These are phyloP conservation scores for Serendipita sp. DNA, from an alignment of 1,284 basidiomycete genomes.

Conservation along the genomic window DNA sequence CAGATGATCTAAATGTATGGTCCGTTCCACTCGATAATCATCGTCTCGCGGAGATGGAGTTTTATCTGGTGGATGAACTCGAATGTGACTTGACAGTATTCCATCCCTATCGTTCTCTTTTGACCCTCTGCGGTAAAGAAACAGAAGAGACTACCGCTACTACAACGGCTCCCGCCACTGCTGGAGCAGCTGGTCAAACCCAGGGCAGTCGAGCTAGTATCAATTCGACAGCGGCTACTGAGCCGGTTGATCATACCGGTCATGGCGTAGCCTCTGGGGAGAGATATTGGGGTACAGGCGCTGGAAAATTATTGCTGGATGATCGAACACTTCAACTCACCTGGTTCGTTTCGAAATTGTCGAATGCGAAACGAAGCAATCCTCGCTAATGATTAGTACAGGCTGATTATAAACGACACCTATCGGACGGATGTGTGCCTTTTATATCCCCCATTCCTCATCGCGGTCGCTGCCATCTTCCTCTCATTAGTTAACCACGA, in stretches of 20 bases:
- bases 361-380: not conserved
- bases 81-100: slow-evolving; percentile 90
- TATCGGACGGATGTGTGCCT: slow-evolving; percentile 85
- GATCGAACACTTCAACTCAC: slow-evolving; percentile 59
- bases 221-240: slow-evolving; percentile 27
- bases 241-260: slow-evolving; percentile 48
- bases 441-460: slow-evolving; percentile 84
- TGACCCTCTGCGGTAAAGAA: slow-evolving; percentile 50
- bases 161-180: slow-evolving; percentile 16
- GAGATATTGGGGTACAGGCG: slow-evolving; percentile 62
- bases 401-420: slow-evolving; percentile 94
- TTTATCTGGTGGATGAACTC: slow-evolving; percentile 91
- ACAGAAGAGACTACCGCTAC: slow-evolving; percentile 18
- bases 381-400: slow-evolving; percentile 20
- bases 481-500: slow-evolving; percentile 61
- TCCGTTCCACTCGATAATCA: slow-evolving; percentile 72
- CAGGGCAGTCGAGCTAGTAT: slow-evolving; percentile 12
- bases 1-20: slow-evolving; percentile 42
- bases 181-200: slow-evolving; percentile 11
- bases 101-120: slow-evolving; percentile 84
- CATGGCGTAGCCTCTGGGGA: slow-evolving; percentile 43
- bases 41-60: slow-evolving; percentile 97
- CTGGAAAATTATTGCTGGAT: slow-evolving; percentile 50
- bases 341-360: slow-evolving; percentile 33
- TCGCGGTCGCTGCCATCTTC: slow-evolving; percentile 84